Percentiles rank a stretch among this genome's conserved stretches.
Evolutionary conservation across 129 eudicot species (phyloP).

Genomic region (Lactuca saligna): DNA sequence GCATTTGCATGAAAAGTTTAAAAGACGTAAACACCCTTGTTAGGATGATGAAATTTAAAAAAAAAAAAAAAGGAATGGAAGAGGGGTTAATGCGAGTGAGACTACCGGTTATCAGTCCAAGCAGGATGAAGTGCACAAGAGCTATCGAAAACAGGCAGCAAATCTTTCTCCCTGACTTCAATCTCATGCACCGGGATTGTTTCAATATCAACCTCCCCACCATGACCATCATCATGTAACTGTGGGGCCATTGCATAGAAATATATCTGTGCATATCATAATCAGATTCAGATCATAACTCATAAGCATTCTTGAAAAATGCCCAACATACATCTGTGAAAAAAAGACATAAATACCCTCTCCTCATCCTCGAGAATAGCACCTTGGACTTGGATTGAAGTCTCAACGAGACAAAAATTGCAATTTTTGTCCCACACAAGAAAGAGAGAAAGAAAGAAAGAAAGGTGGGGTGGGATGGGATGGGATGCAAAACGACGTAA

Average conservation of each 20-base stretch:
- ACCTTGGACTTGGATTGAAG: no score
- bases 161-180: conserved; percentile 69
- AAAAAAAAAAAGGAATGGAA: neutral
- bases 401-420: no score
- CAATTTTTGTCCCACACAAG: no score
- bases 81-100: conserved; percentile 2
- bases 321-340: conserved; percentile 7
- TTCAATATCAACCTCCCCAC: conserved; percentile 83
- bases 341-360: no score
- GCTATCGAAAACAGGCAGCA: conserved; percentile 78
- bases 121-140: conserved; percentile 51
- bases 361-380: no score
- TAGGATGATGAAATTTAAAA: neutral
- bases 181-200: conserved; percentile 56
- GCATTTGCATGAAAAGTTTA: neutral
- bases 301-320: conserved; percentile 12
- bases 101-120: conserved; percentile 58
- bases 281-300: neutral
- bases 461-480: no score
- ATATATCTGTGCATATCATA: conserved; percentile 49
- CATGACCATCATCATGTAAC: conserved; percentile 20
- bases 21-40: neutral
- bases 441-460: no score
- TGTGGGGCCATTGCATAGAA: conserved; percentile 57
- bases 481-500: neutral